Base-by-base conservation (phyloP, 169 alveolate genomes). In the Eimeria brunetti region DNA sequence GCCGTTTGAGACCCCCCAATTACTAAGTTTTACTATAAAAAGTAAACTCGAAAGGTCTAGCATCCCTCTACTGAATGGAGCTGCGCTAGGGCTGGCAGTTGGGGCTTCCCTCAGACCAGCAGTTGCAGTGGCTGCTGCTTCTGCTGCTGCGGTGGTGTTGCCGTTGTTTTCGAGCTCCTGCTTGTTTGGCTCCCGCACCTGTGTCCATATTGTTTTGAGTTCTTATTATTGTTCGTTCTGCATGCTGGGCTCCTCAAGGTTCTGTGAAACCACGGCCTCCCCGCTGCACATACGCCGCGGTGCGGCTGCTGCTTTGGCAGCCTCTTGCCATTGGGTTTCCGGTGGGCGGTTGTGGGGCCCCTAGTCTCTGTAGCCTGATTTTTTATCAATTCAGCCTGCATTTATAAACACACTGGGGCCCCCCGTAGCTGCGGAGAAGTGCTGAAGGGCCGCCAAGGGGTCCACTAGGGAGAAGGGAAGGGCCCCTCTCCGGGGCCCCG, bases 401-500 rank as follows among this genome's bases (percentile, higher is more conserved):
- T 75, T 20, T 41, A 22, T 38, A 41, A 44, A 22, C 36, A 44
- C 4, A 18, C 30, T 14, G 36, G 11, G 30, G 12, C 36, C 11
- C 84, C 9, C 24, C 36, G 58, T 41, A 41, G 84, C 38, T 38
- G 33, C 60, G 11, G 84, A n/a, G 33, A 4, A 44, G 36, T 22
- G 18, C 53, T 75, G 20, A 58, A 75, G 22, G 58, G 58, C 38
- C 84, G 33, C 56, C n/a, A 16, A 75, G 9, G 20, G 30, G n/a
- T 38, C 14, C 24, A 12, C 58, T 22, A 7, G 18, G 84, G 84
- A 80, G 89, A 46, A 53, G 67, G 89, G 80, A 20, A 49, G 89
- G 89, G 89, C 89, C 89, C 89, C 89, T 46, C 89, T 51, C 64
- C 12, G 89, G 89, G 89, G 89, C 71, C 89, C 89, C 44, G 56